These are phyloP conservation scores for Aspergillus floridensis DNA, from an alignment of 2,329 filamentous ascomycete genomes.

Conservation along the genomic window DNA sequence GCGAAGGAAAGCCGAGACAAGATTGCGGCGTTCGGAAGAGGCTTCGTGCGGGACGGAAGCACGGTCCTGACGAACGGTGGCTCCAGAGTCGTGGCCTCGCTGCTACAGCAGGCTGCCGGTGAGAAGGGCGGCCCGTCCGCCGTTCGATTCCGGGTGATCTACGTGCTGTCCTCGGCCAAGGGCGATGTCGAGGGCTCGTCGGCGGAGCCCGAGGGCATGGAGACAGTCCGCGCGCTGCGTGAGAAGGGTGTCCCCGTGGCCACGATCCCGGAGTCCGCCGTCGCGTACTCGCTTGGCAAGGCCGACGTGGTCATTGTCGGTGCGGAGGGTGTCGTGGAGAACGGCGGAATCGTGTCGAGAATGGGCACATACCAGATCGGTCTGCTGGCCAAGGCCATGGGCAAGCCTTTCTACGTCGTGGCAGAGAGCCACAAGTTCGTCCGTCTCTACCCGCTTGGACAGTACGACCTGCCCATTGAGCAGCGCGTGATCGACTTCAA, in stretches of 20 bases:
- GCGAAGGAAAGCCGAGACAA: slow-evolving; percentile 81
- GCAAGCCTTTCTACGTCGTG: slow-evolving; percentile 83
- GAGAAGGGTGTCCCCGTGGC: slow-evolving; percentile 77
- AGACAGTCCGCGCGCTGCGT: slow-evolving; percentile 69
- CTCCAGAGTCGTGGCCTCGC: slow-evolving; percentile 74
- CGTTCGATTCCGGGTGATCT: slow-evolving; percentile 79
- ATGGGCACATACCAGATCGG: slow-evolving; percentile 87
- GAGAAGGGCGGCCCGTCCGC: slow-evolving; percentile 54
- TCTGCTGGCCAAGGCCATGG: slow-evolving; percentile 68
- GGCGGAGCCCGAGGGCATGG: slow-evolving; percentile 60
- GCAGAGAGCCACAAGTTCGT: slow-evolving; percentile 98
- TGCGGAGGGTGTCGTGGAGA: slow-evolving; percentile 84
- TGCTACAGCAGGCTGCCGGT: slow-evolving; percentile 72
- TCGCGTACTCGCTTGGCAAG: slow-evolving; percentile 74
- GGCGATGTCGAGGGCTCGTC: slow-evolving; percentile 26
- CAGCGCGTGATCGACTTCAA: slow-evolving; percentile 75
- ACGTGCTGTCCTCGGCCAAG: slow-evolving; percentile 55
- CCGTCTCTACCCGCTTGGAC: slow-evolving; percentile 75
- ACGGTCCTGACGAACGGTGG: slow-evolving; percentile 90
- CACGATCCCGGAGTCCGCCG: slow-evolving; percentile 70
- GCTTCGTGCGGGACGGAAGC: slow-evolving; percentile 73
- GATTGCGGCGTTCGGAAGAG: slow-evolving; percentile 75
- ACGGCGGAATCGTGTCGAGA: slow-evolving; percentile 86
- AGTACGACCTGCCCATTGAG: slow-evolving; percentile 76
- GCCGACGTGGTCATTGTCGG: slow-evolving; percentile 68